Evolutionary conservation across 176 grass and related monocot genomes (phyloP).

Genomic region (Thalia dealbata): DNA sequence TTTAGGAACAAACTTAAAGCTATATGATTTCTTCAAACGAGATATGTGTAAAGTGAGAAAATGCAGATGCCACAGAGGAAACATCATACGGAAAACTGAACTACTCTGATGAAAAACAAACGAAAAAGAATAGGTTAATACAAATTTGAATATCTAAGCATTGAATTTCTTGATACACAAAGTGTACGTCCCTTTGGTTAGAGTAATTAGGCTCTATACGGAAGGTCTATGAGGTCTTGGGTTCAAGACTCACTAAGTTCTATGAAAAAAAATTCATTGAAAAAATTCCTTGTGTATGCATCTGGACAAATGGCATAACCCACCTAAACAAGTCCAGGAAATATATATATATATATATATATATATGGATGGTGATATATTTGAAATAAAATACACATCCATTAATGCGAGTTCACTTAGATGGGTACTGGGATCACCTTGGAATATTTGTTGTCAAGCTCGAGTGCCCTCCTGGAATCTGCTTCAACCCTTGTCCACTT

Average conservation of each 20-base stretch:
- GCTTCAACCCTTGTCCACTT: slow-evolving; percentile 67
- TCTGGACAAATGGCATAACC: neutral
- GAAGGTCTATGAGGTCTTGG: no score
- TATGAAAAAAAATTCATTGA: no score
- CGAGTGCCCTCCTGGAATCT: slow-evolving; percentile 71
- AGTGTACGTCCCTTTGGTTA: no score
- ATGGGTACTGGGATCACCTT: slow-evolving; percentile 39
- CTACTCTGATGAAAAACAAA: neutral
- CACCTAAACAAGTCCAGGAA: neutral
- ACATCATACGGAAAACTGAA: neutral
- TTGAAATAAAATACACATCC: no score
- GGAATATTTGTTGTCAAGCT: slow-evolving; percentile 60
- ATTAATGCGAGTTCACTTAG: neutral
- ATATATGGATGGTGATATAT: no score
- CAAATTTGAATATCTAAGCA: neutral
- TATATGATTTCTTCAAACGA: slow-evolving; percentile 5
- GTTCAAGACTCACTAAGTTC: no score
- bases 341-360: no score
- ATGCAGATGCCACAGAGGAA: neutral
- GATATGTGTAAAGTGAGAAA: neutral
- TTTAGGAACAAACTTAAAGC: neutral
- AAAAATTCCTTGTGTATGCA: neutral
- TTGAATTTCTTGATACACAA: neutral
- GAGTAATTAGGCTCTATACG: no score
- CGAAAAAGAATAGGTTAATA: neutral